Evolutionary conservation across 768 basidiomycete species (phyloP), one percentile per base, ranked within the genome.

Genomic region (Trametes villosa): DNA sequence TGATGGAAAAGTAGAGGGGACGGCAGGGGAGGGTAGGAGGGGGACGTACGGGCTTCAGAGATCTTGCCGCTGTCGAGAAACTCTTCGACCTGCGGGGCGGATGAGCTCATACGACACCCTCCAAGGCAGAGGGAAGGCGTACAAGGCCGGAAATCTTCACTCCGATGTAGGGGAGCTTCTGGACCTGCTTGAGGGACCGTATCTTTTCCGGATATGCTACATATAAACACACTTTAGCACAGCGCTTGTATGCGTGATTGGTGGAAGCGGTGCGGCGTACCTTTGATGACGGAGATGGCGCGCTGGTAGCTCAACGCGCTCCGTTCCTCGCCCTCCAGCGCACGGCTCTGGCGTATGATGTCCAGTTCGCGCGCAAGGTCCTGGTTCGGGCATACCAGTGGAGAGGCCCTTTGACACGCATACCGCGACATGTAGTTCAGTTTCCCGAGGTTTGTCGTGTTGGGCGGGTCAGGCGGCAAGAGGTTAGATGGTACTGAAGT

Each of bases 221-320:
- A 2, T 30, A 27, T 40, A 27, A 29, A 2, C 57, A 29, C 50
- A n/a, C n/a, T n/a, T n/a, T n/a, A n/a, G n/a, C n/a, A n/a, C n/a
- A n/a, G n/a, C n/a, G n/a, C n/a, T n/a, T n/a, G n/a, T n/a, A n/a
- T n/a, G n/a, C n/a, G n/a, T n/a, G n/a, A n/a, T n/a, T n/a, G n/a
- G n/a, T n/a, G n/a, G n/a, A n/a, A n/a, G n/a, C n/a, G n/a, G n/a
- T n/a, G n/a, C n/a, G n/a, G 13, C 50, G 9, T 22, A 68, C 70
- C 67, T 65, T 71, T 71, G 56, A 71, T 57, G 68, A 88, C 88
- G n/a, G 86, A 79, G 63, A 92, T 86, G 2, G 88, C 86, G 48
- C 90, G 80, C 33, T 85, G 79, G 64, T 94, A 94, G 61, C 85
- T 86, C 48, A 94, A 73, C 40, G 86, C 84, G 65, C 88, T 91